Percentiles rank a stretch among this genome's conserved stretches.
phyloP scores from a whole-genome alignment of 192 early-diverging fungal genomes.

The Rhizophlyctis rosea region DNA sequence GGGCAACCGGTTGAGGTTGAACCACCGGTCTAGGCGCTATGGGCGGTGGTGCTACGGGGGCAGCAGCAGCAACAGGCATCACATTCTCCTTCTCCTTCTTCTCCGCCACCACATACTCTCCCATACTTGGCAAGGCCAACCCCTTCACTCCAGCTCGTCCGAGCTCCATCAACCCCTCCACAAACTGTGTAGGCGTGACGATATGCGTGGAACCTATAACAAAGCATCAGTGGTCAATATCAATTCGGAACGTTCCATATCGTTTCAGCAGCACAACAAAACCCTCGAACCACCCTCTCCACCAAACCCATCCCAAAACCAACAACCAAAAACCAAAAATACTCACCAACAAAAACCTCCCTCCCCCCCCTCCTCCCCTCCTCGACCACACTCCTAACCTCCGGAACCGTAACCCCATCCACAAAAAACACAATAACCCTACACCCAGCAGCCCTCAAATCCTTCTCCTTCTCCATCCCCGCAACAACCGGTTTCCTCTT shows the following conservation, averaged over 20 bases:
- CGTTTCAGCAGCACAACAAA: no score
- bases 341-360: slow-evolving; percentile 70
- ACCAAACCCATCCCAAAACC: background rate
- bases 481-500: slow-evolving; percentile 17
- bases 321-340: background rate
- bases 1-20: background rate
- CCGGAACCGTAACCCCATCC: slow-evolving; percentile 74
- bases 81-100: background rate
- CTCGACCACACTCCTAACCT: slow-evolving; percentile 70
- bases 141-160: background rate
- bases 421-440: slow-evolving; percentile 73
- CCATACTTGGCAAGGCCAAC: background rate
- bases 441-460: slow-evolving; percentile 47
- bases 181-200: slow-evolving; percentile 64
- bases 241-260: background rate
- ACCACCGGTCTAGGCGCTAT: background rate
- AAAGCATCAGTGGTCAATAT: slow-evolving; percentile 1
- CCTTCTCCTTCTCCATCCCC: slow-evolving; percentile 1
- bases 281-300: background rate
- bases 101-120: slow-evolving; percentile 1
- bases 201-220: slow-evolving; percentile 66
- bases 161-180: slow-evolving; percentile 53
- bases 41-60: background rate
- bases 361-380: slow-evolving; percentile 55
- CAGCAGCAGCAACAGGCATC: background rate